Percentiles rank a stretch among this genome's conserved stretches.
These are phyloP conservation scores for Penicillium sp. DNA, from an alignment of 2,329 filamentous ascomycete genomes.

Conservation along the genomic window DNA sequence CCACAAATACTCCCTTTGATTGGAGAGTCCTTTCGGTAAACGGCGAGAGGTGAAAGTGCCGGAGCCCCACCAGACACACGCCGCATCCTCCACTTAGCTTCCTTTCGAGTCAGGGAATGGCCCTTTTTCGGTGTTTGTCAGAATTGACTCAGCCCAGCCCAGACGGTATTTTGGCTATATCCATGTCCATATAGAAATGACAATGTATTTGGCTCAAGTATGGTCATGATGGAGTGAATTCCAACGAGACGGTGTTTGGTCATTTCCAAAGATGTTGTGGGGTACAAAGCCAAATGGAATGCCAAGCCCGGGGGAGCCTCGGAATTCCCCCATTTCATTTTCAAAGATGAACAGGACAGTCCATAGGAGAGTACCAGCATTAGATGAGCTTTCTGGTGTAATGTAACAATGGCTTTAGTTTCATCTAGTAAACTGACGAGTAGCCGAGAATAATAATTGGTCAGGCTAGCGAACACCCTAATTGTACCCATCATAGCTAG, in stretches of 20 bases:
- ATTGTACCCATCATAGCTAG: not conserved
- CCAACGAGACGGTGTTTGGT: not conserved
- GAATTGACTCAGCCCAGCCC: constrained; percentile 24
- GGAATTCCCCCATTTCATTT: not conserved
- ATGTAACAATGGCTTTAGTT: not conserved
- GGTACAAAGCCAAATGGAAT: not conserved
- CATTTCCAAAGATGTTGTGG: not conserved
- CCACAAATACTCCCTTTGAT: too few species aligned
- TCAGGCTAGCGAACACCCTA: too few species aligned
- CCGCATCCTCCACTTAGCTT: constrained; percentile 14
- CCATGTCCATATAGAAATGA: not conserved
- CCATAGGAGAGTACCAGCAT: not conserved
- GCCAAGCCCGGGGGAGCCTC: not conserved
- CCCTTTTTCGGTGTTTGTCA: constrained; percentile 18
- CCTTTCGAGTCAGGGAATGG: not conserved
- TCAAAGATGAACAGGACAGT: not conserved
- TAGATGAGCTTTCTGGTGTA: not conserved
- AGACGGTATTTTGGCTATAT: not conserved
- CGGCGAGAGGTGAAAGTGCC: constrained; percentile 21
- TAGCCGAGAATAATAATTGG: not conserved
- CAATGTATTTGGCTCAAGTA: too few species aligned
- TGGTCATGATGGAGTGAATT: not conserved
- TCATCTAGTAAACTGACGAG: not conserved
- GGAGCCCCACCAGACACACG: constrained; percentile 17
- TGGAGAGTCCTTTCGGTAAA: constrained; percentile 16